These are phyloP conservation scores for Spongiforma sp. DNA, from an alignment of 1,284 basidiomycete genomes.

Conservation along the genomic window DNA sequence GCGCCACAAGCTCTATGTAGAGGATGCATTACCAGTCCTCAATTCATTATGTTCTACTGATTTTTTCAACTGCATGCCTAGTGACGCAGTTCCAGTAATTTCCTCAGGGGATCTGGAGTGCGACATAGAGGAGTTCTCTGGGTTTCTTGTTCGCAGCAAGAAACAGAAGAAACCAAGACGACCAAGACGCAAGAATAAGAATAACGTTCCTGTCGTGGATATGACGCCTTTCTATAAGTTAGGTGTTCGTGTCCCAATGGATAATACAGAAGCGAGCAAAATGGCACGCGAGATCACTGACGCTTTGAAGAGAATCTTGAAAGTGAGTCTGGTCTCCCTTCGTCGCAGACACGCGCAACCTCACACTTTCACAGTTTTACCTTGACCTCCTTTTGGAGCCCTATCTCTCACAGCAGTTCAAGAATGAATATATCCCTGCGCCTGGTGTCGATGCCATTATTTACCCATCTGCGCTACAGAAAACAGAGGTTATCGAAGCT, in stretches of 20 bases:
- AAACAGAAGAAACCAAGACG: conserved; percentile 26
- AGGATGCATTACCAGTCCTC: conserved; percentile 24
- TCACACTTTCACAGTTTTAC: conserved; percentile 26
- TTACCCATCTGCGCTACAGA: neutral
- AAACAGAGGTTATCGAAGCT: neutral
- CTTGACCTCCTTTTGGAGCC: conserved; percentile 27
- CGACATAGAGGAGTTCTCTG: conserved; percentile 6
- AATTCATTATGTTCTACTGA: conserved; percentile 16
- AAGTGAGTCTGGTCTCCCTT: conserved; percentile 26
- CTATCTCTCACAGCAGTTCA: conserved; percentile 19
- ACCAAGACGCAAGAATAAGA: conserved; percentile 20
- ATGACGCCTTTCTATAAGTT: conserved; percentile 32
- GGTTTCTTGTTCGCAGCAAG: conserved; percentile 10
- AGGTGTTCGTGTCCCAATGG: conserved; percentile 30
- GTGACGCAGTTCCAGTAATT: neutral
- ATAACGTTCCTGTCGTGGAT: conserved; percentile 23
- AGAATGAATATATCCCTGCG: conserved; percentile 15
- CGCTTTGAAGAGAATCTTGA: conserved; percentile 33
- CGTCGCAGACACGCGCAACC: neutral
- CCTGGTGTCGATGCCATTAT: neutral
- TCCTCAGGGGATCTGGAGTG: neutral
- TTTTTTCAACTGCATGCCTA: conserved; percentile 7
- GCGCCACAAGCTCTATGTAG: conserved; percentile 26
- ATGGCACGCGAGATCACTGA: conserved; percentile 25
- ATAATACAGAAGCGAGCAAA: conserved; percentile 24